These are phyloP conservation scores for Yamadazyma diospyri DNA, from an alignment of 1,139 yeast genomes.

Conservation along the genomic window DNA sequence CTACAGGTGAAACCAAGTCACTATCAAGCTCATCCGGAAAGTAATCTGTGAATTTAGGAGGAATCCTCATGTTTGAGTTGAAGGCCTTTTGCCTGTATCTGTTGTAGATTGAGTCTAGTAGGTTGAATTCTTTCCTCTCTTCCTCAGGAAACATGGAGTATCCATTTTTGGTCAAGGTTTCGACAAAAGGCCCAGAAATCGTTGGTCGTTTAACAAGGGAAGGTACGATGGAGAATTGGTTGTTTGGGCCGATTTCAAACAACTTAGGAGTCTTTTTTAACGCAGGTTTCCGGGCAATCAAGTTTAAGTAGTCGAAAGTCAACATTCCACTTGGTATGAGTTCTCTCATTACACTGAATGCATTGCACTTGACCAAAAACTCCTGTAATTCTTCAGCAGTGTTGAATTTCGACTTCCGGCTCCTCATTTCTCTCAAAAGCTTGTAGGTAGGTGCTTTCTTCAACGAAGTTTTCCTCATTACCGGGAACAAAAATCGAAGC, in stretches of 20 bases:
- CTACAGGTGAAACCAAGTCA: constrained; percentile 20
- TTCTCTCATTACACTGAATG: constrained; percentile 23
- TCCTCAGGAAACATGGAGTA: constrained; percentile 5
- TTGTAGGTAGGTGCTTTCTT: constrained; percentile 21
- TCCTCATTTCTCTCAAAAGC: constrained; percentile 14
- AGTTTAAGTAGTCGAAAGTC: constrained; percentile 20
- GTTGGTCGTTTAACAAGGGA: constrained; percentile 6
- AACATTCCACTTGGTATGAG: constrained; percentile 30
- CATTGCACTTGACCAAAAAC: constrained; percentile 23
- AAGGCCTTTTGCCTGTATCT: constrained; percentile 30
- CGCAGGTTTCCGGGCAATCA: constrained; percentile 20
- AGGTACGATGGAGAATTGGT: constrained; percentile 10
- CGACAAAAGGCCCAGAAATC: constrained; percentile 19
- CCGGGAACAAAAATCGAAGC: constrained; percentile 31
- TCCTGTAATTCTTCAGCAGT: constrained; percentile 24
- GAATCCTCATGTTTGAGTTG: constrained; percentile 17
- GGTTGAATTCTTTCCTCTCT: constrained; percentile 8
- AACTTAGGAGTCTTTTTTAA: constrained; percentile 11
- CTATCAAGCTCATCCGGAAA: constrained; percentile 29
- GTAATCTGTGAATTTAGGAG: constrained; percentile 27
- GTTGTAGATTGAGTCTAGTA: constrained; percentile 20
- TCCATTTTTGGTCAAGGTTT: constrained; percentile 14
- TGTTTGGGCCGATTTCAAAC: constrained; percentile 9
- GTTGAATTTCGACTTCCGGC: constrained; percentile 22
- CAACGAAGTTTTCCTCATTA: constrained; percentile 32